phyloP scores from a whole-genome alignment of 2,329 filamentous ascomycete genomes.

The Fusarium sp. region DNA sequence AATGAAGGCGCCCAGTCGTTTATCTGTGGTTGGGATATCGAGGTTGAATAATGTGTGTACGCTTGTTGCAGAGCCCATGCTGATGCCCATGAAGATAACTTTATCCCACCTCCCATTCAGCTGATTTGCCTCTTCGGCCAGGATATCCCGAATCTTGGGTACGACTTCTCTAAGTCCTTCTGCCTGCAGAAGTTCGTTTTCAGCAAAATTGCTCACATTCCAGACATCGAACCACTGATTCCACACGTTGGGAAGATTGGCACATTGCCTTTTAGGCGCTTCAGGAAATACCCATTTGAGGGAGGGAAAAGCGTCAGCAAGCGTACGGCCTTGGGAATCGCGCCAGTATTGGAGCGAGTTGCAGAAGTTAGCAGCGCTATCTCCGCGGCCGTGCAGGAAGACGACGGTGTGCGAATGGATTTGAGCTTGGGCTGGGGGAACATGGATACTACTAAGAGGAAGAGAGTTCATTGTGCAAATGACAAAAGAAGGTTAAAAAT shows the following conservation, averaged over 20 bases:
- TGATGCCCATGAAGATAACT: conserved; percentile 59
- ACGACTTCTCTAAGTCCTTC: conserved; percentile 56
- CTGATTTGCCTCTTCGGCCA: conserved; percentile 50
- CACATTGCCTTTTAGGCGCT: conserved; percentile 49
- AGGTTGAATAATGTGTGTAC: conserved; percentile 54
- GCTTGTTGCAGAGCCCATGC: conserved; percentile 58
- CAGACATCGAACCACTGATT: conserved; percentile 65
- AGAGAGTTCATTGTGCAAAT: neutral
- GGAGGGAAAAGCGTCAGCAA: conserved; percentile 56
- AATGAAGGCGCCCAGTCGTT: conserved; percentile 49
- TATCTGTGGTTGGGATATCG: conserved; percentile 27
- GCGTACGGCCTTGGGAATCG: conserved; percentile 49
- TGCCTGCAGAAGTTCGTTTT: conserved; percentile 57
- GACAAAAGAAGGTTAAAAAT: rapidly evolving
- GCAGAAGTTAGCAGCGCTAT: conserved; percentile 51
- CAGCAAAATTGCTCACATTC: conserved; percentile 53
- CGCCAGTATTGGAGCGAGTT: conserved; percentile 46
- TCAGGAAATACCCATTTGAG: conserved; percentile 64
- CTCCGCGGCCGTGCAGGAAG: conserved; percentile 60
- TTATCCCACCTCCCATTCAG: conserved; percentile 53
- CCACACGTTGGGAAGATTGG: conserved; percentile 37
- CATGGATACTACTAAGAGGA: neutral
- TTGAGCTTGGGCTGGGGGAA: neutral
- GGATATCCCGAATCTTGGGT: conserved; percentile 45
- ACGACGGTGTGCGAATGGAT: conserved; percentile 56